These are phyloP conservation scores for Cyberlindnera xylosilytica DNA, from an alignment of 805 yeast genomes.

Conservation along the genomic window DNA sequence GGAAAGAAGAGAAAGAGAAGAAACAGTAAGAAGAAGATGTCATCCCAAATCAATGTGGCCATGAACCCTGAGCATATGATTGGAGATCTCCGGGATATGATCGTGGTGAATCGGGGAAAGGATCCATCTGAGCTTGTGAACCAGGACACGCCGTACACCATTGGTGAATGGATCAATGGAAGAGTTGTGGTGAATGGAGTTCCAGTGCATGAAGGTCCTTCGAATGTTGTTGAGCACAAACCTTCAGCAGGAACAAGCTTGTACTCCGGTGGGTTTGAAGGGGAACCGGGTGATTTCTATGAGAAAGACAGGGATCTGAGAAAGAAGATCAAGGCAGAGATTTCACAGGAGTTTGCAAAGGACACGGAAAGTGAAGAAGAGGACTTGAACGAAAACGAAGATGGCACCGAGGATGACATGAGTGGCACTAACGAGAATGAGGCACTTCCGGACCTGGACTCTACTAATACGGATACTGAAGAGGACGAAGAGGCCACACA, in stretches of 20 bases:
- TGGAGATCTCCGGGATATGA: constrained; percentile 15
- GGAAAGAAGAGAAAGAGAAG: neutral
- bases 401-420: neutral
- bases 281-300: constrained; percentile 24
- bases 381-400: neutral
- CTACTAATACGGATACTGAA: neutral
- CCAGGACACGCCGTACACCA: constrained; percentile 3
- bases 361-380: constrained; percentile 1
- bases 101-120: constrained; percentile 12
- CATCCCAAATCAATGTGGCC: neutral
- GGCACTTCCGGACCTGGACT: no score
- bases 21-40: constrained; percentile 10
- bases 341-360: neutral
- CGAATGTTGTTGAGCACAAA: constrained; percentile 7
- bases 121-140: neutral
- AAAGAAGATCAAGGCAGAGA: neutral
- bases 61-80: neutral
- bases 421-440: constrained; percentile 3
- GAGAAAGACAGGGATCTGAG: constrained; percentile 1
- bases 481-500: constrained; percentile 2
- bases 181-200: neutral
- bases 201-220: constrained; percentile 7
- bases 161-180: constrained; percentile 9
- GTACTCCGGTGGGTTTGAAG: constrained; percentile 32
- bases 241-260: constrained; percentile 15